Conservation (phyloP, 805 yeast species). For the Myxozyma lipomycoides region DNA sequence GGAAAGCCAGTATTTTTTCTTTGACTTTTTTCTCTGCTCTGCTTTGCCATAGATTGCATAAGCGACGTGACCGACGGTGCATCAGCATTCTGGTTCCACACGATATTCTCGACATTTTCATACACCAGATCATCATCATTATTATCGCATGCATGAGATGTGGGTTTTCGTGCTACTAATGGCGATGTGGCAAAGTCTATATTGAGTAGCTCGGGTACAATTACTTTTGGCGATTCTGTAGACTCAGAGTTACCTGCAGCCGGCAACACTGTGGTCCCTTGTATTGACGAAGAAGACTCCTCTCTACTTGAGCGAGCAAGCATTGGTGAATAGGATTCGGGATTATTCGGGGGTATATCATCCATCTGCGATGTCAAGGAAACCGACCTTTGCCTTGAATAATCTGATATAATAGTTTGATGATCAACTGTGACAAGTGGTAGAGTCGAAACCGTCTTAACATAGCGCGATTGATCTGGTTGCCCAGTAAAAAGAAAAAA, state of each 20-base stretch:
- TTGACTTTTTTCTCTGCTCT: background rate
- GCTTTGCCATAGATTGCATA: slow-evolving; percentile 1
- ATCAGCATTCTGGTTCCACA: slow-evolving; percentile 5
- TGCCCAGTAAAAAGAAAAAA: slow-evolving; percentile 21
- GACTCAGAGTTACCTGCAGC: too few species aligned
- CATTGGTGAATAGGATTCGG: too few species aligned
- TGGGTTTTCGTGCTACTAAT: slow-evolving; percentile 2
- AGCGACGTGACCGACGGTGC: slow-evolving; percentile 2
- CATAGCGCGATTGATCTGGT: background rate
- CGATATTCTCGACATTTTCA: slow-evolving; percentile 1
- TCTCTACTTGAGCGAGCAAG: too few species aligned
- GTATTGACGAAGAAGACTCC: too few species aligned
- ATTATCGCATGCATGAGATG: background rate
- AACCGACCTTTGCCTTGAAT: too few species aligned
- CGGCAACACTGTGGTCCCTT: too few species aligned
- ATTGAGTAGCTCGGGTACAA: too few species aligned
- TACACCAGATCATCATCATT: background rate
- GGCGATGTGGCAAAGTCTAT: too few species aligned
- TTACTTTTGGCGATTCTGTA: too few species aligned
- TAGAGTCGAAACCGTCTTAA: background rate
- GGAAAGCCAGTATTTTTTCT: background rate
- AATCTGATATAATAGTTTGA: background rate
- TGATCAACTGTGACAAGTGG: background rate
- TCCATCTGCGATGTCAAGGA: too few species aligned
- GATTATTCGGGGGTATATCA: too few species aligned